Base-by-base conservation (phyloP, 768 basidiomycete species). In the Solioccasus polychromus region DNA sequence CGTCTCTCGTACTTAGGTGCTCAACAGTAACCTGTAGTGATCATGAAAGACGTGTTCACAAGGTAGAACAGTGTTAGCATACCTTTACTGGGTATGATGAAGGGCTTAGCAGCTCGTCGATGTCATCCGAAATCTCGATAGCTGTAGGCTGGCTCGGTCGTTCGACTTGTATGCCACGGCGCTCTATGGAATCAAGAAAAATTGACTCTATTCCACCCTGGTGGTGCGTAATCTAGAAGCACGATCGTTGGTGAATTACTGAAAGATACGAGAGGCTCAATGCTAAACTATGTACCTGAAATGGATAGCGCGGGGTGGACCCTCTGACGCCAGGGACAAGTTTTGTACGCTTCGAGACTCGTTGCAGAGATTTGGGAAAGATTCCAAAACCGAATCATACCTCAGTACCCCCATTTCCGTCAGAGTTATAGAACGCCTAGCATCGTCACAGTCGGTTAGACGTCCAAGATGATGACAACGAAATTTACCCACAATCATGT, bases 391-490 rank as follows among this genome's bases (percentile, higher is more conserved):
- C 11, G 15, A 35, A 35, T 30, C 31, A 23, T 15, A 3, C 20
- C 69, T 82, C 74, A 29, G 88, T 84, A 1, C 75, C 80, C 11
- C 82, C 81, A 35, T 73, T 55, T 1, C 71, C 62, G 19, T 72
- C 69, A 2, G 85, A 83, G 51, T 84, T 82, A 56, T 88, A 88
- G 58, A 87, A 85, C 6, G 85, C 79, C 86, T 88, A n/a, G n/a
- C 23, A n/a, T n/a, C n/a, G n/a, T n/a, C n/a, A n/a, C n/a, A n/a
- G n/a, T n/a, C n/a, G n/a, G n/a, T n/a, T n/a, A n/a, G n/a, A n/a
- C n/a, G n/a, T n/a, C n/a, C n/a, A n/a, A 7, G 9, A 14, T 3
- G 9, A n/a, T n/a, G 2, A 14, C 15, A 42, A 5, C 0, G 3
- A 35, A 14, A 8, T 8, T 34, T 3, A 67, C 78, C 49, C 58